phyloP scores from a whole-genome alignment of 139 green algal genomes.

The Ulvella scutata region DNA sequence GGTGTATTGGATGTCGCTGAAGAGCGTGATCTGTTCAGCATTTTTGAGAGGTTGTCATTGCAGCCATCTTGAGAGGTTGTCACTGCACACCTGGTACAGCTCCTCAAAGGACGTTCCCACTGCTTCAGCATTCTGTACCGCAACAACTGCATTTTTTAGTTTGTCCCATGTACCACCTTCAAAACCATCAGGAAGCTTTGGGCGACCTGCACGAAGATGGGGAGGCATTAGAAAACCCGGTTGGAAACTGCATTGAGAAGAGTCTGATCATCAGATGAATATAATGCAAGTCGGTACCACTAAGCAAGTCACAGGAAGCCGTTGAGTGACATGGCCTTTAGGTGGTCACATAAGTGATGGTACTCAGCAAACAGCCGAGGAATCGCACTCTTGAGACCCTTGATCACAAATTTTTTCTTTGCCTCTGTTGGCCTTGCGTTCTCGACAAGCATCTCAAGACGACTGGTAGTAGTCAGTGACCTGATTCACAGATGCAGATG shows the following conservation, averaged over 20 bases:
- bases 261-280: not conserved
- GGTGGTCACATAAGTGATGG: no score
- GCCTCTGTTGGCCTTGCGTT: not conserved
- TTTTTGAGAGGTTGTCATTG: not conserved
- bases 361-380: not conserved
- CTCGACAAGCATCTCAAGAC: not conserved
- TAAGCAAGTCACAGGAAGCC: not conserved
- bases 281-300: not conserved
- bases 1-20: not conserved
- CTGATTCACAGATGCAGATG: no score
- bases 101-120: slow-evolving; percentile 74
- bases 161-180: slow-evolving; percentile 71
- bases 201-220: slow-evolving; percentile 33
- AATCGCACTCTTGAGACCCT: slow-evolving; percentile 44
- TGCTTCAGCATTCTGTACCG: slow-evolving; percentile 61
- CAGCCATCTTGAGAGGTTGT: not conserved
- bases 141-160: slow-evolving; percentile 58
- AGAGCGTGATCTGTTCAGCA: not conserved
- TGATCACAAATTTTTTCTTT: slow-evolving; percentile 58
- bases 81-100: slow-evolving; percentile 59
- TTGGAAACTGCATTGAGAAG: not conserved
- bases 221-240: not conserved
- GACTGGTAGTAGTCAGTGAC: no score
- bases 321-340: no score
- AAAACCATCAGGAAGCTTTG: slow-evolving; percentile 77